These are phyloP conservation scores for Discostella stelligera DNA, from an alignment of 352 stramenopile genomes.

Conservation along the genomic window DNA sequence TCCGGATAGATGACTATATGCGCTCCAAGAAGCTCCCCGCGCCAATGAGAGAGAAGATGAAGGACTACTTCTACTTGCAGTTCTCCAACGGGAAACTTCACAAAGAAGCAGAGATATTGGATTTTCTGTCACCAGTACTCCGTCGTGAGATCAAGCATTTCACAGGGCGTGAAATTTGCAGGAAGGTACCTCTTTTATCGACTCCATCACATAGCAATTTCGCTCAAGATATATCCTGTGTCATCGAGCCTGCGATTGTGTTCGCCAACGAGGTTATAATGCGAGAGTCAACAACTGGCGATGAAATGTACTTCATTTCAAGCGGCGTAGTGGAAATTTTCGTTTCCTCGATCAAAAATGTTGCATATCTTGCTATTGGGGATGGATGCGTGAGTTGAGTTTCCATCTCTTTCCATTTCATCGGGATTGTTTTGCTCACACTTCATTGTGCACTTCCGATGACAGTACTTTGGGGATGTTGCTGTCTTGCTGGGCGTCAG, in stretches of 20 bases:
- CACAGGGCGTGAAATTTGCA: constrained; percentile 59
- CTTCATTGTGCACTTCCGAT: neutral
- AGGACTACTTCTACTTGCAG: constrained; percentile 73
- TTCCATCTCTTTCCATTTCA: neutral
- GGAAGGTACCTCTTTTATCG: constrained; percentile 67
- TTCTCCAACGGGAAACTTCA: constrained; percentile 76
- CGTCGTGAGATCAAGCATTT: constrained; percentile 67
- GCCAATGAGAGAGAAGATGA: constrained; percentile 67
- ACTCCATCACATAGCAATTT: constrained; percentile 42
- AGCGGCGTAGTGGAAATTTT: constrained; percentile 70
- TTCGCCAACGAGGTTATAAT: constrained; percentile 64
- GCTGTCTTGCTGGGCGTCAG: constrained; percentile 46
- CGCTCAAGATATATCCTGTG: constrained; percentile 45
- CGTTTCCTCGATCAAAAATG: constrained; percentile 26
- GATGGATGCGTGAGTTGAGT: constrained; percentile 58
- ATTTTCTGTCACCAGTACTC: constrained; percentile 64
- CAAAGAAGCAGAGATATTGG: constrained; percentile 66
- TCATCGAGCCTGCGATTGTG: constrained; percentile 60
- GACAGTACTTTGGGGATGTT: constrained; percentile 63
- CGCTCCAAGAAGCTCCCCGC: constrained; percentile 66
- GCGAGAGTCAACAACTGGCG: constrained; percentile 61
- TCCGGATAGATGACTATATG: constrained; percentile 76
- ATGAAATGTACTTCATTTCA: constrained; percentile 75
- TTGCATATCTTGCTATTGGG: constrained; percentile 57
- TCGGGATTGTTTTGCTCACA: neutral